Evolutionary conservation across 164 flowering plant species (phyloP), one percentile per base, ranked within the genome.

Genomic region (Warburgia ugandensis): DNA sequence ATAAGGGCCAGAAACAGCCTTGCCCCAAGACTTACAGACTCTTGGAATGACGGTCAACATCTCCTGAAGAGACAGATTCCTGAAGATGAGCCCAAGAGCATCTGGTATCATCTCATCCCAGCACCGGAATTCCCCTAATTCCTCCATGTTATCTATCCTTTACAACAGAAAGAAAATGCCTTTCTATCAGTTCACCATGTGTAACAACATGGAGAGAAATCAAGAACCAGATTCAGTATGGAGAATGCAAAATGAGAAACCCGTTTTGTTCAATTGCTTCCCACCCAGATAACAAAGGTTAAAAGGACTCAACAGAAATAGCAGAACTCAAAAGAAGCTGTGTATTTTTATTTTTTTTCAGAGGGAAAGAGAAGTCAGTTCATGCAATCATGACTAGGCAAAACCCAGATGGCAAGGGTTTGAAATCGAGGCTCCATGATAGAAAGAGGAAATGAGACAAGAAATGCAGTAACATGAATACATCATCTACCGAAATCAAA

Each of bases 41-140:
- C 76, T 65, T 2, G 97, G 97, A 7, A 86, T 64, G 47, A 83
- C 87, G 29, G 85, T 79, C 2, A 91, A 52, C 12, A 63, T 65
- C 58, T 87, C 92, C 35, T 79, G 64, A 22, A 91, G 80, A 9
- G 86, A 59, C 0, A 91, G 79, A 48, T 79, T 76, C 5, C 66
- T 68, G 66, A 91, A 86, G 58, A 91, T 84, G 22, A 87, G 56
- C 40, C 81, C 94, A 17, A 87, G 74, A 0, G 86, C 82, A 52
- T 87, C 94, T 0, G 96, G 96, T 14, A 81, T 70, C 29, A 86
- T 61, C 5, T 84, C 95, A 7, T 79, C 92, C 97, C 97, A 91
- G 39, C 67, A 50, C 21, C 84, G 60, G 9, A 60, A 39, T 52
- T 78, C 76, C n/a, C 65, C 40, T 32, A 23, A 71, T 22, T 58